Evolutionary conservation across 768 basidiomycete genomes (phyloP), one percentile per base, ranked within the genome.

Genomic region (Boletus subparvulus): DNA sequence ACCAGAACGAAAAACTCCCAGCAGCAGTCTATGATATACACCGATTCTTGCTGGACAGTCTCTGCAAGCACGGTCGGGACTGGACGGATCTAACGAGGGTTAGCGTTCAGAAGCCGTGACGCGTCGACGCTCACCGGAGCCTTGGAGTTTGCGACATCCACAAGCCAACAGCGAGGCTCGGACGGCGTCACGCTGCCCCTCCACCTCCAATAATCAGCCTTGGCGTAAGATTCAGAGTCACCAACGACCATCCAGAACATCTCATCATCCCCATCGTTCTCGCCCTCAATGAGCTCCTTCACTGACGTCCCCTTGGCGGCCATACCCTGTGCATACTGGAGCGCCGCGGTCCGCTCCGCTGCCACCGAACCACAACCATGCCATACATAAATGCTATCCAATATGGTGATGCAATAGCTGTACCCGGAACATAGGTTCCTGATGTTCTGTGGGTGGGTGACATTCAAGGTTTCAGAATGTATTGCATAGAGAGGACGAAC

Each of bases 211-310:
- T 92, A 87, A 61, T 92, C 83, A 1, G 92, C 92, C 42, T 80
- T 84, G 4, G 90, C 90, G 66, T 85, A 92, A 5, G 63, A 60
- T 2, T 80, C 80, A 3, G 83, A 79, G 24, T 89, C 83, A n/a
- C 91, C 91, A 3, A 93, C 77, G 37, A 89, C 80, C 83, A 90
- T 85, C 88, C 92, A 92, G 66, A 94, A 92, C 81, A 92, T 84
- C 56, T 91, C 88, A 52, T 91, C 86, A 16, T 78, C 75, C 24
- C 71, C 64, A 40, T 87, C 86, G 50, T 78, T 79, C 62, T 83
- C 81, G n/a, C 83, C 82, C 63, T 93, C 89, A 1, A 70, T 58
- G 10, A 92, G 77, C 59, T 89, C 86, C 8, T 81, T 72, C 19
- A 85, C 72, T 16, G 65, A 65, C 8, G 70, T 70, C 5, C 73